Conservation (phyloP, 495 filamentous ascomycete genomes). For the Penicillium desertorum region DNA sequence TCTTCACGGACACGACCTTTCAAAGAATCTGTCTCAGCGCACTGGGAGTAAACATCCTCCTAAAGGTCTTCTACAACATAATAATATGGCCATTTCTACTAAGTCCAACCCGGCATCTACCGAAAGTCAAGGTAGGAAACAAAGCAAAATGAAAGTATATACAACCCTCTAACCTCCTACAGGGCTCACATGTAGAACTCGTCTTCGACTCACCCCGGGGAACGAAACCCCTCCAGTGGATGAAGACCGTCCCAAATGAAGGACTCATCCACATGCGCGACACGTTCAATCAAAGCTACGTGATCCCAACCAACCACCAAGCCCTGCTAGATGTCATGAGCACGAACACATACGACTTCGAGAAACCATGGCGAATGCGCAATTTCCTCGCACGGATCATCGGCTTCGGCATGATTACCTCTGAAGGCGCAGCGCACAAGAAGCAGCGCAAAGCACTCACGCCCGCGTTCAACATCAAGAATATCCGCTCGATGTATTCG, state of each 20-base stretch:
- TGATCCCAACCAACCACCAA: constrained; percentile 44
- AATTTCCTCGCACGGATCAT: constrained; percentile 64
- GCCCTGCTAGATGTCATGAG: constrained; percentile 56
- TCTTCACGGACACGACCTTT: constrained; percentile 31
- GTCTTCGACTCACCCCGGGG: constrained; percentile 63
- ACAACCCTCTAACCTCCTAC: constrained; percentile 10
- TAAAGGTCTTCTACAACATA: constrained; percentile 47
- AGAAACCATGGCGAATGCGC: constrained; percentile 48
- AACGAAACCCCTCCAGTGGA: constrained; percentile 63
- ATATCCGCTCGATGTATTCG: constrained; percentile 79
- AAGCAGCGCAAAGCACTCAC: constrained; percentile 73
- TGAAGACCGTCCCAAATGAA: constrained; percentile 74
- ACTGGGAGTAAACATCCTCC: constrained; percentile 27
- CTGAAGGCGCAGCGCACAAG: constrained; percentile 76
- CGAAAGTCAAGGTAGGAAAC: constrained; percentile 49
- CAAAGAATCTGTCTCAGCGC: constrained; percentile 23
- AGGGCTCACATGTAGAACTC: constrained; percentile 51
- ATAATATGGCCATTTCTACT: constrained; percentile 70
- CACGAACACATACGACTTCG: constrained; percentile 54
- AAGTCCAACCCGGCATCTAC: constrained; percentile 68
- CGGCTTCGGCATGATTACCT: constrained; percentile 74
- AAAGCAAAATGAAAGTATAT: not conserved
- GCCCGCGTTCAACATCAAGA: constrained; percentile 79
- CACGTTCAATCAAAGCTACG: constrained; percentile 28
- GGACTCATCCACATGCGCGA: constrained; percentile 78